Base-by-base conservation (phyloP, 768 basidiomycete species). In the Artomyces pyxidatus region DNA sequence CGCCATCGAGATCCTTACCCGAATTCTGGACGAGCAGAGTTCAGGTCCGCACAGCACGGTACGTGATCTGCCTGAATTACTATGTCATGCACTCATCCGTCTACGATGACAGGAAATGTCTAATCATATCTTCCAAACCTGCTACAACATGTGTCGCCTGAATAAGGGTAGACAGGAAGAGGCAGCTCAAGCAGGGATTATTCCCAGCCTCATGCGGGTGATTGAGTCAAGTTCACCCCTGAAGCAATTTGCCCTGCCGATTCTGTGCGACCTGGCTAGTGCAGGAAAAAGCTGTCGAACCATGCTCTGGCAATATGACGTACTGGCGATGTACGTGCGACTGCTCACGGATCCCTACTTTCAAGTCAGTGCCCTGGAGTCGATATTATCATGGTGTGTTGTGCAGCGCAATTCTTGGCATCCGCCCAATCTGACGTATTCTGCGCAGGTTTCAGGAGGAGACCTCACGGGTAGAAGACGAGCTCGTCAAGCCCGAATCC, bases 101-200 rank as follows among this genome's bases (percentile, higher is more conserved):
- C 43, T 30, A 28, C 21, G 28, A 5, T 10, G n/a, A 8, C 61
- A 97, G 91, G 95, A 99, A 78, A 88, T 97, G 66, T 85, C 90
- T 43, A 98, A 97, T 55, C 92, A 97, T 59, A 82, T 96, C 51
- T 93, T 98, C 76, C 94, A 96, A 67, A 92, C 93, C 2, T 91
- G 94, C 60, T 98, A 90, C 72, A 95, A 95, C 57, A 83, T 99
- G 16, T 97, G 94, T 63, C 81, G 94, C 6, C 71, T 99, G 51
- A 94, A 94, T 68, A 96, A 96, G 67, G 79, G 82, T 2, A 75
- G 96, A 44, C 95, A 98, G 64, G 96, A 97, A 66, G 96, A 98
- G 65, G 93, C 96, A 11, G 95, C 94, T 1, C 86, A 93, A 61
- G 91, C 91, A 7, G 95, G 94, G 10, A 91, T 96, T 49, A 83